Evolutionary conservation across 2,329 filamentous ascomycete species (phyloP), one percentile per base, ranked within the genome.

Genomic region (Coleophoma crateriformis): DNA sequence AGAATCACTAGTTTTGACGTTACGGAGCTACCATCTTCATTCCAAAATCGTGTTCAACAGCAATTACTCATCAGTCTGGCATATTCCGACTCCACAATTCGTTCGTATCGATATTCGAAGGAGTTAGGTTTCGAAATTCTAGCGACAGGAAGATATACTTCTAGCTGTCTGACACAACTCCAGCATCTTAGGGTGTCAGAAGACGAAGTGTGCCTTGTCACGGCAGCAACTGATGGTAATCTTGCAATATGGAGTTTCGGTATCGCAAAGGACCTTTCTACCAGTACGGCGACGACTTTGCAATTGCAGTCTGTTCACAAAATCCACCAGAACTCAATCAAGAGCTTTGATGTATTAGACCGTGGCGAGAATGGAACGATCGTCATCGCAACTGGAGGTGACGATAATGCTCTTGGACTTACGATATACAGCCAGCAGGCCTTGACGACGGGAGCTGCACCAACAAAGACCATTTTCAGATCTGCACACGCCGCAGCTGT

Each of bases 301-400:
- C 20, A 34, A 5, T 43, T 56, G n/a, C 7, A 61, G 2, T 58
- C 54, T 7, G 53, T 51, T 10, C 65, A 69, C 45, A 73, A 71
- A 47, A 66, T 92, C 20, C 94, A 97, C 61, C 90, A 95, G 59
- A 95, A 80, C 66, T 83, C 85, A 46, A 81, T 96, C 64, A 95
- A 96, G 65, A 71, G 74, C 17, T 68, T 87, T 3, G 77, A 77
- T 52, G 51, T 81, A 45, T 27, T 51, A 11, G 15, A 32, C 39
- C 3, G 44, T 37, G 3, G 61, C 66, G 0, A 64, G 78, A 50
- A 63, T 69, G 3, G 43, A 13, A 51, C 65, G 2, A 42, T 59
- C 27, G 53, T 87, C 1, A 62, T 95, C 15, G 66, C 88, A 4
- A 90, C 89, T 0, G 90, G 88, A 22, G 90, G 94, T 19, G 94